phyloP scores from a whole-genome alignment of 352 stramenopile genomes.

The Phytopythium mirpurense region DNA sequence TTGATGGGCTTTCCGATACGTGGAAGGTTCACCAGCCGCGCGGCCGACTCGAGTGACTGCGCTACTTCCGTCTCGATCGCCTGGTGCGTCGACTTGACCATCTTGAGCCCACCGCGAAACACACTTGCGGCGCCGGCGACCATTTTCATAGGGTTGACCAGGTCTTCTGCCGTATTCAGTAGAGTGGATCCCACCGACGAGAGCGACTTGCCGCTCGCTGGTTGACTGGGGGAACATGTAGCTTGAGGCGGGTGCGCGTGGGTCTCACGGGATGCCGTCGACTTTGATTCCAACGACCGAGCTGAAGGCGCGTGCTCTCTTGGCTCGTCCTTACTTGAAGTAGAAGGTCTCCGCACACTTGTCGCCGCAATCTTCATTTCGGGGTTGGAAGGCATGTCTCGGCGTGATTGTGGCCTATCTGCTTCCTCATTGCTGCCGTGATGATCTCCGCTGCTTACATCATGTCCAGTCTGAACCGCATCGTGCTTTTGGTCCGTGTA shows the following conservation, averaged over 20 bases:
- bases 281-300: background rate
- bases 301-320: background rate
- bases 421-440: no score
- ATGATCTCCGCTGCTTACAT: background rate
- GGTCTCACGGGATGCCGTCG: no score
- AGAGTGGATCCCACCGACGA: background rate
- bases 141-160: slow-evolving; percentile 20
- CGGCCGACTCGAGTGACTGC: slow-evolving; percentile 35
- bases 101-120: slow-evolving; percentile 18
- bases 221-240: background rate
- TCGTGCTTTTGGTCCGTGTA: background rate
- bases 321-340: background rate
- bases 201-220: background rate
- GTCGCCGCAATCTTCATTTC: no score
- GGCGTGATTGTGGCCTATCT: no score
- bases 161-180: slow-evolving; percentile 13
- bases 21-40: slow-evolving; percentile 23
- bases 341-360: no score
- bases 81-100: slow-evolving; percentile 35
- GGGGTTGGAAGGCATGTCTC: no score
- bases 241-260: background rate
- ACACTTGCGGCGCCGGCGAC: slow-evolving; percentile 22
- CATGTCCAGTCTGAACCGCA: no score
- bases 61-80: slow-evolving; percentile 32
- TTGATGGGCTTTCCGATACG: slow-evolving; percentile 2